These are phyloP conservation scores for Orbilia ellipsospora DNA, from an alignment of 2,329 filamentous ascomycete species.

Conservation along the genomic window DNA sequence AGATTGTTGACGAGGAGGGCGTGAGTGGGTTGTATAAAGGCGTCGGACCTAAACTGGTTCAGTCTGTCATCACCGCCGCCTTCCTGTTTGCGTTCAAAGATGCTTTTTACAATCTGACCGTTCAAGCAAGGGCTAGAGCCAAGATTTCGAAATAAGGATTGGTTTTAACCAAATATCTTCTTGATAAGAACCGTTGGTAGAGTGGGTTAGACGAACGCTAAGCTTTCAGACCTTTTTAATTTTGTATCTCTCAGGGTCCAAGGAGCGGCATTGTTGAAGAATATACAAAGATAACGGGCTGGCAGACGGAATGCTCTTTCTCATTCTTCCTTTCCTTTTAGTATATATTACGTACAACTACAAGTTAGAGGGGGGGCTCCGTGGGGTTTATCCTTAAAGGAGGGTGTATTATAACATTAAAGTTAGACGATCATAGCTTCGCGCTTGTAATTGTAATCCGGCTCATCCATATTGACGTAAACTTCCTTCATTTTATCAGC, in stretches of 20 bases:
- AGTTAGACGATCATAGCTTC: constrained; percentile 1
- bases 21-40: constrained; percentile 92
- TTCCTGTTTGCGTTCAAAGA: constrained; percentile 99
- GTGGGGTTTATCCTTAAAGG: background rate
- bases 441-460: background rate
- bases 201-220: background rate
- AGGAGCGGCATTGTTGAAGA: too few species aligned
- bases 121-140: constrained; percentile 54
- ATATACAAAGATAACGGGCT: too few species aligned
- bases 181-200: background rate
- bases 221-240: background rate
- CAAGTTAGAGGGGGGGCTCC: background rate
- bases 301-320: too few species aligned
- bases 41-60: constrained; percentile 94
- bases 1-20: constrained; percentile 89
- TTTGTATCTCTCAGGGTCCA: background rate
- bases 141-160: constrained; percentile 36
- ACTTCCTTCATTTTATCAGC: too few species aligned
- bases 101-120: constrained; percentile 77
- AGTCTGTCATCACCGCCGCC: constrained; percentile 95
- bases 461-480: background rate
- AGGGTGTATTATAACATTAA: constrained; percentile 1
- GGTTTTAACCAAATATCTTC: background rate
- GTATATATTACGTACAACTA: background rate
- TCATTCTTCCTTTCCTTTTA: background rate